phyloP scores from a whole-genome alignment of 352 stramenopile genomes.

The Phytophthora ramorum region DNA sequence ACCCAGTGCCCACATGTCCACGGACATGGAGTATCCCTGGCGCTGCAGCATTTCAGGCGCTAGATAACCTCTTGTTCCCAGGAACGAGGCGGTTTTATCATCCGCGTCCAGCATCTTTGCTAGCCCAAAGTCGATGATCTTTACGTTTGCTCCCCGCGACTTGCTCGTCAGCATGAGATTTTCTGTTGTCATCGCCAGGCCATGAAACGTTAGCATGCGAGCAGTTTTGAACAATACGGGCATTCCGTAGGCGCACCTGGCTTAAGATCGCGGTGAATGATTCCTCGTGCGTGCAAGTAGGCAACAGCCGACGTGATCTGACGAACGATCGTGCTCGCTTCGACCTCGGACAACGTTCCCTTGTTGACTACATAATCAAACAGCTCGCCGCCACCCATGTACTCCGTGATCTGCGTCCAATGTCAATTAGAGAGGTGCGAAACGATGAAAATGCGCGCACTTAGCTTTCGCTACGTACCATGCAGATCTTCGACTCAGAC shows the following conservation, averaged over 20 bases:
- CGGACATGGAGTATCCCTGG: slow-evolving; percentile 96
- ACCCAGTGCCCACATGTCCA: slow-evolving; percentile 98
- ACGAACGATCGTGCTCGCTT: slow-evolving; percentile 86
- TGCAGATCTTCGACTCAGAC: slow-evolving; percentile 86
- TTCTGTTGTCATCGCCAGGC: slow-evolving; percentile 37
- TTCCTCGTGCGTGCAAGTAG: slow-evolving; percentile 89
- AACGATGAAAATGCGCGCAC: background rate
- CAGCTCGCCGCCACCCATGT: slow-evolving; percentile 87
- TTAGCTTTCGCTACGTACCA: slow-evolving; percentile 47
- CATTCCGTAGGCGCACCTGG: slow-evolving; percentile 47
- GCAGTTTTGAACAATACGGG: background rate
- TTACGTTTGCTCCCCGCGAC: slow-evolving; percentile 87
- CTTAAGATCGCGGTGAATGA: slow-evolving; percentile 92
- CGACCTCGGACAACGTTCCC: slow-evolving; percentile 88
- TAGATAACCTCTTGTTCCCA: slow-evolving; percentile 94
- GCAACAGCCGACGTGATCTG: slow-evolving; percentile 91
- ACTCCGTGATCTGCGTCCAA: slow-evolving; percentile 79
- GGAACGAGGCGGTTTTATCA: slow-evolving; percentile 83
- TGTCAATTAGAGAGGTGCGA: background rate
- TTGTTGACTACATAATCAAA: slow-evolving; percentile 93
- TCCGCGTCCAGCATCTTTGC: slow-evolving; percentile 93
- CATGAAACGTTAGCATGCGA: slow-evolving; percentile 4
- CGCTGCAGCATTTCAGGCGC: slow-evolving; percentile 98
- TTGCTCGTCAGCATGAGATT: slow-evolving; percentile 90
- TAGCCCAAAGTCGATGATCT: slow-evolving; percentile 99